phyloP scores from a whole-genome alignment of 1,139 yeast genomes.

The Saccharomyces hybrid region DNA sequence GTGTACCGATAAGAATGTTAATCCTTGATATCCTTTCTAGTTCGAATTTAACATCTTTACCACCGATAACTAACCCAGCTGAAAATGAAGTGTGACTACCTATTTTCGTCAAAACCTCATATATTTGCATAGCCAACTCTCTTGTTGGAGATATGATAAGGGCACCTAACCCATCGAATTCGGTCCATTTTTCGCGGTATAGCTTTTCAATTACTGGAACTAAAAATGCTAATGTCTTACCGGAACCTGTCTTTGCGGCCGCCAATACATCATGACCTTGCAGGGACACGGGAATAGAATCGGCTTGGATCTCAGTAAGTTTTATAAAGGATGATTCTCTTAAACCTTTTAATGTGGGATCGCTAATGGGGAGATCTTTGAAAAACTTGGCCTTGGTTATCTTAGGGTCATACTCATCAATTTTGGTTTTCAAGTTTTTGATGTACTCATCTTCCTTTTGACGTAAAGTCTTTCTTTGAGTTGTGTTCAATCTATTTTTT shows the following conservation, averaged over 20 bases:
- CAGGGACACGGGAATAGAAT: conserved; percentile 68
- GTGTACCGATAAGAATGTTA: conserved; percentile 89
- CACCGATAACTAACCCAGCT: conserved; percentile 95
- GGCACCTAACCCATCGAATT: conserved; percentile 89
- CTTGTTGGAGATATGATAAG: conserved; percentile 88
- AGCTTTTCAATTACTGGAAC: conserved; percentile 76
- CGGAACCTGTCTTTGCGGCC: conserved; percentile 95
- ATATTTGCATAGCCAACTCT: conserved; percentile 89
- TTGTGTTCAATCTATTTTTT: conserved; percentile 34
- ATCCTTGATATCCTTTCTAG: conserved; percentile 76
- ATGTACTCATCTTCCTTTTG: conserved; percentile 42
- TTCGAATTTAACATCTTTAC: conserved; percentile 85
- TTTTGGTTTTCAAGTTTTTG: conserved; percentile 39
- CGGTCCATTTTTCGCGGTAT: conserved; percentile 71
- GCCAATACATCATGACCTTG: conserved; percentile 81
- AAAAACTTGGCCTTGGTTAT: conserved; percentile 37
- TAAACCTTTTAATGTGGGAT: conserved; percentile 61
- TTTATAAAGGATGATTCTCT: conserved; percentile 63
- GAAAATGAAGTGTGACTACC: conserved; percentile 77
- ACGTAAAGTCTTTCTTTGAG: conserved; percentile 37
- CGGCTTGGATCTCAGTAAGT: conserved; percentile 80
- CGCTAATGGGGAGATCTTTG: conserved; percentile 68
- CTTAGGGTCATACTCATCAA: conserved; percentile 45
- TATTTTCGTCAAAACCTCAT: conserved; percentile 78
- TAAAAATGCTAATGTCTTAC: conserved; percentile 87